Percentiles rank a stretch among this genome's conserved stretches.
Evolutionary conservation across 2,329 filamentous ascomycete species (phyloP).

Genomic region (Fonsecaea nubica): DNA sequence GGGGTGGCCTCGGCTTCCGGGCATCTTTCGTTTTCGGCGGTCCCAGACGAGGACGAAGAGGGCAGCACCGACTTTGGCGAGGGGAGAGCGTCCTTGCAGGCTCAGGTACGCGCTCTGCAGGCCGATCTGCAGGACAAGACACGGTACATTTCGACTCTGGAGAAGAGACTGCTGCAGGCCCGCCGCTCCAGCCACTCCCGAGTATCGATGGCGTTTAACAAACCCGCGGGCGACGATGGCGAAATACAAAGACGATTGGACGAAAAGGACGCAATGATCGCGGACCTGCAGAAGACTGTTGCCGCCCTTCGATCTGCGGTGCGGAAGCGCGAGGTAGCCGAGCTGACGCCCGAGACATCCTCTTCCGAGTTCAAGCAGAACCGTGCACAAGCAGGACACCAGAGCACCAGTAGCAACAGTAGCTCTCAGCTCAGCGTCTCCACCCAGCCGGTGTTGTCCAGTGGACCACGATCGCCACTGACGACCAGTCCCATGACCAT

Average conservation of each 20-base stretch:
- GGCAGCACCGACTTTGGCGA: slow-evolving; percentile 83
- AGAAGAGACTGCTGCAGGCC: slow-evolving; percentile 90
- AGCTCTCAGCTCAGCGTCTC: slow-evolving; percentile 41
- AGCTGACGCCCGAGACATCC: slow-evolving; percentile 56
- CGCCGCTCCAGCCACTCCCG: slow-evolving; percentile 87
- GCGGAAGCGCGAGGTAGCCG: slow-evolving; percentile 82
- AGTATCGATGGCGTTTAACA: slow-evolving; percentile 76
- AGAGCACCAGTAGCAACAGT: slow-evolving; percentile 44
- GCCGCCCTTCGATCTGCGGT: slow-evolving; percentile 82
- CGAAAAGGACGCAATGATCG: slow-evolving; percentile 92
- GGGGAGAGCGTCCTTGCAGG: slow-evolving; percentile 77
- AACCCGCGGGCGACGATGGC: slow-evolving; percentile 76
- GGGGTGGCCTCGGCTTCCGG: slow-evolving; percentile 46
- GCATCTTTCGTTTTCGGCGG: slow-evolving; percentile 44
- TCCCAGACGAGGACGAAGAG: slow-evolving; percentile 65
- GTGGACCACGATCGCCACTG: slow-evolving; percentile 30
- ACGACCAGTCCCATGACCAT: slow-evolving; percentile 42
- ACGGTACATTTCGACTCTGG: slow-evolving; percentile 90
- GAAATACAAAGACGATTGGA: slow-evolving; percentile 84
- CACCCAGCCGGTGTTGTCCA: slow-evolving; percentile 24
- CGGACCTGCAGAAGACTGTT: slow-evolving; percentile 93
- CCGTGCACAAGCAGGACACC: slow-evolving; percentile 36
- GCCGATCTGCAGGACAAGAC: slow-evolving; percentile 97
- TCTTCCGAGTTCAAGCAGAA: slow-evolving; percentile 44
- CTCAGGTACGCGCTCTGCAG: slow-evolving; percentile 91